A percentile compares a stretch with the other conserved stretches of the same genome.
phyloP scores from a whole-genome alignment of 306 rosid species.

The Cicer cuneatum region DNA sequence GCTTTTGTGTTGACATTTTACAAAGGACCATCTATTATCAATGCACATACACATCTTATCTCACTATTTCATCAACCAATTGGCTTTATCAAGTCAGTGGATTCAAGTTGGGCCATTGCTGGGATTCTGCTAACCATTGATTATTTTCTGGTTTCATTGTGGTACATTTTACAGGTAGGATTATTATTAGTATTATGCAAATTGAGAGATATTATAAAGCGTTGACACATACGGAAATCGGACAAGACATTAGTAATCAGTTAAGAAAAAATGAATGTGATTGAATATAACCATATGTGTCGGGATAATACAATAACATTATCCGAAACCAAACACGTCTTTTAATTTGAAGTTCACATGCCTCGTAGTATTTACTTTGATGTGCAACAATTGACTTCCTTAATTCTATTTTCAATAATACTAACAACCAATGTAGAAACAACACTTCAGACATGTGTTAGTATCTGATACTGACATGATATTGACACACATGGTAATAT shows the following conservation, averaged over 20 bases:
- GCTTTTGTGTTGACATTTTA: constrained; percentile 85
- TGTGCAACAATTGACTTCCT: neutral
- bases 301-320: too few relatives aligned
- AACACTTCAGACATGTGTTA: too few relatives aligned
- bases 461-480: too few relatives aligned
- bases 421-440: too few relatives aligned
- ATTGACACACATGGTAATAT: too few relatives aligned
- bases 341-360: neutral
- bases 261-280: neutral
- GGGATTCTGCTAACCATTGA: constrained; percentile 71
- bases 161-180: constrained; percentile 87
- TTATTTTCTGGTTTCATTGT: constrained; percentile 67
- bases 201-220: neutral
- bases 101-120: constrained; percentile 67
- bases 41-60: constrained; percentile 32
- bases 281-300: neutral
- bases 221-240: neutral
- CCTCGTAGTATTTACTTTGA: neutral
- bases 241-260: neutral
- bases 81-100: constrained; percentile 41
- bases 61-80: constrained; percentile 44
- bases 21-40: constrained; percentile 68
- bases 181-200: neutral
- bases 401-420: neutral
- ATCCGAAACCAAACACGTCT: neutral